phyloP scores from a whole-genome alignment of 805 yeast species.

The Ascoidea asiatica region DNA sequence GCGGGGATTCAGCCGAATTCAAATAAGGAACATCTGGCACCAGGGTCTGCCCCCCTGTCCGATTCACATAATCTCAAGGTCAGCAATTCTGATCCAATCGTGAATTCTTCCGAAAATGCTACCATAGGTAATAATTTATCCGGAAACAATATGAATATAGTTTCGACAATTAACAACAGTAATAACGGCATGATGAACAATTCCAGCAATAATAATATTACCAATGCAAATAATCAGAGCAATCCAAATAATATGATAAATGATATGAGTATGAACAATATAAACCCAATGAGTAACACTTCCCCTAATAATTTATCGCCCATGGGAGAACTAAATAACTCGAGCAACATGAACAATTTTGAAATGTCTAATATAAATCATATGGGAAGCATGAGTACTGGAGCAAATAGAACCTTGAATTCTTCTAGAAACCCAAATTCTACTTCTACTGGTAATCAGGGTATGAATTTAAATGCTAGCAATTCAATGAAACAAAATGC shows the following conservation, averaged over 20 bases:
- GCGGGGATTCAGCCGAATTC: not conserved
- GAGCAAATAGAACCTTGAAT: no score
- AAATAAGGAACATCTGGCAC: no score
- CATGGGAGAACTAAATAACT: no score
- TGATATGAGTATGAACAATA: not conserved
- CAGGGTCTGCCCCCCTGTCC: conserved; percentile 1
- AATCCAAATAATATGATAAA: not conserved
- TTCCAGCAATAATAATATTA: conserved; percentile 1
- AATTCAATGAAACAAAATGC: not conserved
- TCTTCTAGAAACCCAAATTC: not conserved
- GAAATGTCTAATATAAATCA: no score
- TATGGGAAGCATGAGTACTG: no score
- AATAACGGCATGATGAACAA: conserved; percentile 4
- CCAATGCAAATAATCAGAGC: conserved; percentile 1
- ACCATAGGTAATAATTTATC: not conserved
- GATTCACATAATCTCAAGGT: conserved; percentile 2
- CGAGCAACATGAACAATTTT: no score
- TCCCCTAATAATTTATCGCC: not conserved
- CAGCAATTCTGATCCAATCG: not conserved
- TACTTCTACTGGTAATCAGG: not conserved
- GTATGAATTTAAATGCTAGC: not conserved
- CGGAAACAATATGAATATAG: not conserved
- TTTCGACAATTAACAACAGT: not conserved
- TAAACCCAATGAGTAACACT: not conserved
- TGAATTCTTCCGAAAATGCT: not conserved